Conservation (phyloP, 176 grass and related monocot genomes). For the Alloteropsis semialata region DNA sequence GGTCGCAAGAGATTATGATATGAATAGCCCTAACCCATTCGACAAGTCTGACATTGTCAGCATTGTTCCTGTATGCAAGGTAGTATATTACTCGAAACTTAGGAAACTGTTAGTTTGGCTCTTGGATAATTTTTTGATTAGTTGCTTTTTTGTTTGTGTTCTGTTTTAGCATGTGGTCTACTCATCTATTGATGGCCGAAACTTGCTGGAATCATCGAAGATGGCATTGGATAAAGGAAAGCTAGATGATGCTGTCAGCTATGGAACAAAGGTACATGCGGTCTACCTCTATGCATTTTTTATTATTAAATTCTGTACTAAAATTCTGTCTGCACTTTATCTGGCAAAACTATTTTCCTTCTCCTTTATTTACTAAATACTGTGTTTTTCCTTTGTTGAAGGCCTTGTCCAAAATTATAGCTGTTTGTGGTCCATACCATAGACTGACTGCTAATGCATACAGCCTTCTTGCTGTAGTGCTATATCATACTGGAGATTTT, state of each 20-base stretch:
- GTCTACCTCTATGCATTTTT: not conserved
- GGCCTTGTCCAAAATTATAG: slow-evolving; percentile 92
- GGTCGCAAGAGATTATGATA: slow-evolving; percentile 90
- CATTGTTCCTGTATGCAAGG: slow-evolving; percentile 95
- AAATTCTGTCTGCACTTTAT: not conserved
- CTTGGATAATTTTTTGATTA: not conserved
- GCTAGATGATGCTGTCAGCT: slow-evolving; percentile 87
- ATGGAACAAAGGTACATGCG: slow-evolving; percentile 74
- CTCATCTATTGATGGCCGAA: slow-evolving; percentile 83
- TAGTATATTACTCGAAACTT: slow-evolving; percentile 41
- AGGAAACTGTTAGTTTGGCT: not conserved
- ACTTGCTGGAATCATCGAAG: slow-evolving; percentile 97
- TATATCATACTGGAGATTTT: slow-evolving; percentile 99
- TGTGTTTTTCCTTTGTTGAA: slow-evolving; percentile 37
- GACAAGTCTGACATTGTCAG: slow-evolving; percentile 93
- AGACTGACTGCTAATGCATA: slow-evolving; percentile 93
- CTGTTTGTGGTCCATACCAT: slow-evolving; percentile 92
- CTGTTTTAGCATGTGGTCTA: slow-evolving; percentile 75
- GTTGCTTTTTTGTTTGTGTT: slow-evolving; percentile 1
- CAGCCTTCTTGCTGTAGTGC: slow-evolving; percentile 96
- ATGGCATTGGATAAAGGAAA: slow-evolving; percentile 99
- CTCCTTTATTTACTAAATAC: slow-evolving; percentile 23
- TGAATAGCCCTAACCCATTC: slow-evolving; percentile 86
- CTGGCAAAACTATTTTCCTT: not conserved
- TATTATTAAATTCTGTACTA: not conserved